These are phyloP conservation scores for Spergularia marina DNA, from an alignment of 148 eudicot species.

Conservation along the genomic window DNA sequence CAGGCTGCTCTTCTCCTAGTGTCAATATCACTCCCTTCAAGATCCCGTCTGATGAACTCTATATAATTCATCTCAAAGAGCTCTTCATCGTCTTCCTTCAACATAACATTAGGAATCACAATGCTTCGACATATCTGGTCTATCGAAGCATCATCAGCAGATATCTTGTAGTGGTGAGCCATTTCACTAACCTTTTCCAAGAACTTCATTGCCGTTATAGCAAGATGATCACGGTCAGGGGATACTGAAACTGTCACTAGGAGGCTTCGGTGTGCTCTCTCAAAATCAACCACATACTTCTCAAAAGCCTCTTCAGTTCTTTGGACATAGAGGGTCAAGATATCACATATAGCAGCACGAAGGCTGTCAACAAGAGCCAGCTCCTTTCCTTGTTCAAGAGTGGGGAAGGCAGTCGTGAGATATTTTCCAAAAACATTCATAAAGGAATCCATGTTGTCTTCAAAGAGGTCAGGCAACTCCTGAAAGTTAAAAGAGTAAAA, in stretches of 20 bases:
- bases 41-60: slow-evolving; percentile 88
- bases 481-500: slow-evolving; percentile 84
- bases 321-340: slow-evolving; percentile 84
- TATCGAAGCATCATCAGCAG: slow-evolving; percentile 64
- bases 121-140: slow-evolving; percentile 79
- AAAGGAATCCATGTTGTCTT: slow-evolving; percentile 90
- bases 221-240: slow-evolving; percentile 72
- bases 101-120: slow-evolving; percentile 91
- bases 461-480: slow-evolving; percentile 91
- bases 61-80: slow-evolving; percentile 88
- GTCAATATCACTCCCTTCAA: slow-evolving; percentile 99
- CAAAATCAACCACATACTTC: slow-evolving; percentile 67
- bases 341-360: slow-evolving; percentile 87
- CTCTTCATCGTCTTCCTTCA: slow-evolving; percentile 93
- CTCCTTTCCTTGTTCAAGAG: slow-evolving; percentile 72
- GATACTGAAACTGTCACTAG: slow-evolving; percentile 62
- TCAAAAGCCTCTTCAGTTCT: slow-evolving; percentile 82
- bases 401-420: slow-evolving; percentile 54
- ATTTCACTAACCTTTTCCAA: slow-evolving; percentile 76
- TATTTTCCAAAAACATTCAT: slow-evolving; percentile 79
- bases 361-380: slow-evolving; percentile 70
- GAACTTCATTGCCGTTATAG: slow-evolving; percentile 83
- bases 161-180: slow-evolving; percentile 62
- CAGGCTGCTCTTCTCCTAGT: slow-evolving; percentile 95
- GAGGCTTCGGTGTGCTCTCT: slow-evolving; percentile 66